phyloP scores from a whole-genome alignment of 257 asterid species.

The Salvia miltiorrhiza region DNA sequence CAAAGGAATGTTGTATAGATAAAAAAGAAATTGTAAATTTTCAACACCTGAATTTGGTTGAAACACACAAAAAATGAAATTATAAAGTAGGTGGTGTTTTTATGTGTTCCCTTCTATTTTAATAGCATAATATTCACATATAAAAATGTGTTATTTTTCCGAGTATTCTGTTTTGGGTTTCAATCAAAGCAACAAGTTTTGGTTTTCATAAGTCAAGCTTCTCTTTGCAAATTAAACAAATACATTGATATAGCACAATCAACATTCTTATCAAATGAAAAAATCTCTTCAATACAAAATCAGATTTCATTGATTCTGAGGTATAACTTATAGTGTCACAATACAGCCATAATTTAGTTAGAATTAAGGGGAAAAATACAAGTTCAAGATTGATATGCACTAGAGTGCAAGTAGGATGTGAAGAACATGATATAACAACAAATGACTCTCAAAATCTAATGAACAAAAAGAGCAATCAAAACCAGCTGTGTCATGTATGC shows the following conservation, averaged over 20 bases:
- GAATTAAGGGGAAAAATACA: not conserved
- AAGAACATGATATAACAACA: no score
- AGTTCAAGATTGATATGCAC: not conserved
- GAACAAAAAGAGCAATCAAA: not conserved
- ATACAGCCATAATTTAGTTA: not conserved
- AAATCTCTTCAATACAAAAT: no score
- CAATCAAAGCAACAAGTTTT: not conserved
- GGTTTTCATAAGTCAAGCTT: no score
- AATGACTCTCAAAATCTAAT: not conserved
- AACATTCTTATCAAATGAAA: no score
- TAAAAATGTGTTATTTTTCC: not conserved
- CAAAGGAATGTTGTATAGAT: not conserved
- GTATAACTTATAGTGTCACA: not conserved
- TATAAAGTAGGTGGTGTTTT: not conserved
- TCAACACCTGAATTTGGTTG: not conserved
- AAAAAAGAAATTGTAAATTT: not conserved
- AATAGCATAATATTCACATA: not conserved
- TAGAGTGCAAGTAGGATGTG: no score
- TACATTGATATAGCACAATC: no score
- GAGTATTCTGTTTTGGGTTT: not conserved
- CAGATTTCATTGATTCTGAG: not conserved
- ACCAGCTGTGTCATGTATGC: not conserved
- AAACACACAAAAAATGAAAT: not conserved
- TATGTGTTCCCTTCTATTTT: not conserved
- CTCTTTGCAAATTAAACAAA: no score